These are phyloP conservation scores for Inga oerstediana DNA, from an alignment of 306 rosid genomes.

Conservation along the genomic window DNA sequence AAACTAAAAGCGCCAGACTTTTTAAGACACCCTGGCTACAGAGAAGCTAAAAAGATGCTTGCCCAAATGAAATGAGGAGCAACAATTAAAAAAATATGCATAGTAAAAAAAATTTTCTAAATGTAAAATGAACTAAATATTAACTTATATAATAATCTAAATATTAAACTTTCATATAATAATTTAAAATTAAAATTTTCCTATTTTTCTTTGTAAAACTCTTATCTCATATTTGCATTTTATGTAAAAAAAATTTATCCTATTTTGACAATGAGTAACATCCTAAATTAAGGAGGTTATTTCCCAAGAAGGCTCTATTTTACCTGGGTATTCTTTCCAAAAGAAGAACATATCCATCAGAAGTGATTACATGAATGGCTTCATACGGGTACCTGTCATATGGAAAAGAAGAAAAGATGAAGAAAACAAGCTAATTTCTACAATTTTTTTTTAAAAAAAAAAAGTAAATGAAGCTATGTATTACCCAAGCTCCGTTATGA, in stretches of 20 bases:
- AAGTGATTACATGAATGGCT: conserved; percentile 82
- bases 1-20: not conserved
- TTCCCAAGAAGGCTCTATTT: conserved; percentile 5
- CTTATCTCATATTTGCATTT: not conserved
- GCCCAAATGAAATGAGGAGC: not conserved
- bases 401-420: conserved; percentile 26
- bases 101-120: too few relatives aligned
- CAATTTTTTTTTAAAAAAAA: not conserved
- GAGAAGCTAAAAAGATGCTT: not conserved
- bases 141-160: not conserved
- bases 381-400: conserved; percentile 82
- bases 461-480: conserved; percentile 22
- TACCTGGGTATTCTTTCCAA: conserved; percentile 97
- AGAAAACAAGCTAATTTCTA: conserved; percentile 7
- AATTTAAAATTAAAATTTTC: not conserved
- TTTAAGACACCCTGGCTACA: not conserved
- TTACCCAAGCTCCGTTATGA: conserved; percentile 93
- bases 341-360: conserved; percentile 90
- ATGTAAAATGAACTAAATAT: not conserved
- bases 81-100: not conserved
- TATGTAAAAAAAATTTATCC: not conserved
- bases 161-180: too few relatives aligned
- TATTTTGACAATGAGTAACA: not conserved
- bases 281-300: not conserved
- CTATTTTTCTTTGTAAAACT: not conserved